Conservation (phyloP, 306 rosid genomes). For the Pachyrhizus erosus region DNA sequence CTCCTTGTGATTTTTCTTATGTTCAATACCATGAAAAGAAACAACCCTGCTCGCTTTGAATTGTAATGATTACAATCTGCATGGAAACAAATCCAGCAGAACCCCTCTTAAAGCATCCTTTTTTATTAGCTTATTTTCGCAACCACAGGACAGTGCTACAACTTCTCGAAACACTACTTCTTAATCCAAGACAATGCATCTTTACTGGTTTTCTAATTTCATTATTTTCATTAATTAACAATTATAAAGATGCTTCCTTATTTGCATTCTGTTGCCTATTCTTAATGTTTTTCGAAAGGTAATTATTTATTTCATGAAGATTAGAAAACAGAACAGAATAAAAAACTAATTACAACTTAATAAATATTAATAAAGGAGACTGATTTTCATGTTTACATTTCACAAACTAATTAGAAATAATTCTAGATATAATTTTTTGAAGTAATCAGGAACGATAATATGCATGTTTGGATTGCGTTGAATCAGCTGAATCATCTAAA, state of each 20-base stretch:
- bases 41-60: slow-evolving; percentile 8
- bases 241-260: neutral
- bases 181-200: slow-evolving; percentile 3
- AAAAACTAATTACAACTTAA: neutral
- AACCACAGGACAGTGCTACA: neutral
- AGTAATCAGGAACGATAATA: no score
- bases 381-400: neutral
- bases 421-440: neutral
- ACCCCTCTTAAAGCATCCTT: slow-evolving; percentile 4
- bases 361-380: neutral
- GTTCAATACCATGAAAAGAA: neutral
- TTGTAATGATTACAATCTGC: neutral
- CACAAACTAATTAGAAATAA: neutral
- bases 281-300: neutral
- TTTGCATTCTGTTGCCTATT: neutral
- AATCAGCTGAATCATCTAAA: no score
- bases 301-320: no score
- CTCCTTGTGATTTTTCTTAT: neutral
- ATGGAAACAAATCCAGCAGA: slow-evolving; percentile 18
- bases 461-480: no score
- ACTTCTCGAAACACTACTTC: neutral
- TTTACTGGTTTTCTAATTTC: slow-evolving; percentile 20
- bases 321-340: neutral
- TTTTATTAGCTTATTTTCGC: neutral
- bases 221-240: neutral